These are phyloP conservation scores for Colletotrichum sp. DNA, from an alignment of 2,329 filamentous ascomycete species.

Conservation along the genomic window DNA sequence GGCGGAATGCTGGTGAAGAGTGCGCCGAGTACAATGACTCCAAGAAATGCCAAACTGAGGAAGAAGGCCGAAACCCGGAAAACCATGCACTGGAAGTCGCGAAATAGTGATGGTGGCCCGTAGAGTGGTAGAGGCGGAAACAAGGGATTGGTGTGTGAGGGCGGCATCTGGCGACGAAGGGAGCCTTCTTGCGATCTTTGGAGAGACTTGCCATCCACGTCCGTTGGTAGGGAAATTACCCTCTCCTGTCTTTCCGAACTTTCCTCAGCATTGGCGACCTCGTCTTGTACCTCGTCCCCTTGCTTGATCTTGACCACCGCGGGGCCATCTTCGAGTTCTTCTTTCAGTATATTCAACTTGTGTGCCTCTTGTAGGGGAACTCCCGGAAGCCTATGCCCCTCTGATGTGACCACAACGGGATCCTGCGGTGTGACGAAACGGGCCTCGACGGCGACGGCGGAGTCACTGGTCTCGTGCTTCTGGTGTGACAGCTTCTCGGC, in stretches of 20 bases:
- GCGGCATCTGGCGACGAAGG: constrained; percentile 57
- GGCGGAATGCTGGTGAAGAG: constrained; percentile 69
- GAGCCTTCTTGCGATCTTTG: constrained; percentile 52
- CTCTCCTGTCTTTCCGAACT: constrained; percentile 28
- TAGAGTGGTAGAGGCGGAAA: constrained; percentile 88
- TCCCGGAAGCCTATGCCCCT: constrained; percentile 70
- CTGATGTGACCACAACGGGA: constrained; percentile 71
- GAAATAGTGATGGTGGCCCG: constrained; percentile 72
- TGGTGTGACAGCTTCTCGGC: constrained; percentile 60
- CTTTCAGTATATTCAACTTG: constrained; percentile 69
- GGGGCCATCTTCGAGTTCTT: constrained; percentile 44
- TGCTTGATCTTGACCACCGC: constrained; percentile 24
- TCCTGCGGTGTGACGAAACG: constrained; percentile 73
- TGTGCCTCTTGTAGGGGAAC: constrained; percentile 74
- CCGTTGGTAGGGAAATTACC: constrained; percentile 28
- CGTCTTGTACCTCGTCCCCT: constrained; percentile 29
- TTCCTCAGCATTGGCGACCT: constrained; percentile 36
- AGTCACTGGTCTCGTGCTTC: constrained; percentile 28
- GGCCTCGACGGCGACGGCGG: constrained; percentile 63
- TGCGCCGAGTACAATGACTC: constrained; percentile 76
- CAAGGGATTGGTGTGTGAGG: constrained; percentile 76
- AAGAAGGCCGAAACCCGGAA: constrained; percentile 75
- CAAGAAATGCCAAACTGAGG: constrained; percentile 79
- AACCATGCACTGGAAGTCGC: constrained; percentile 67
- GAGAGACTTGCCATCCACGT: constrained; percentile 37